A percentile compares a stretch with the other conserved stretches of the same genome.
phyloP scores from a whole-genome alignment of 768 basidiomycete genomes.

The Xanthoconium stramineum region DNA sequence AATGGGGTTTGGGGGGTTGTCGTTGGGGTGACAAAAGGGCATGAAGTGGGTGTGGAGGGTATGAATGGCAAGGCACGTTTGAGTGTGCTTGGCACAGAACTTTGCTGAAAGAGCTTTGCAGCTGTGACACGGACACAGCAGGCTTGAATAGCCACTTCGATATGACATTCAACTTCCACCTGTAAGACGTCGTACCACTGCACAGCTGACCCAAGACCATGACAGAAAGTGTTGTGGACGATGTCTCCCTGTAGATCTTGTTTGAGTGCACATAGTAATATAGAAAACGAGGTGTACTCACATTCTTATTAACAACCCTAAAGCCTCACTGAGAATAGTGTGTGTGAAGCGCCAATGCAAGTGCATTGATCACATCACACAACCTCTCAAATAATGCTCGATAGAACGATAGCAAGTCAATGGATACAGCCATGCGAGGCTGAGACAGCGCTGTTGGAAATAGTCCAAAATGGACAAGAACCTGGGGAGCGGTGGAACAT shows the following conservation, averaged over 20 bases:
- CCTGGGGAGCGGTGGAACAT: background rate
- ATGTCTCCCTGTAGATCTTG: background rate
- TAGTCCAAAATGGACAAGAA: background rate
- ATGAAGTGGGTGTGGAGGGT: background rate
- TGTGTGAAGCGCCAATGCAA: background rate
- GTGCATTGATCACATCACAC: background rate
- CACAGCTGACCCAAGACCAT: background rate
- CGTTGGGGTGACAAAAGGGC: background rate
- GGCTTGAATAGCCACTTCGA: background rate
- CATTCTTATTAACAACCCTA: background rate
- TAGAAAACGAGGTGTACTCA: background rate
- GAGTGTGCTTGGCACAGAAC: background rate
- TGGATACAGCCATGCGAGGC: background rate
- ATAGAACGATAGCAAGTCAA: background rate
- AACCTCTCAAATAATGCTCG: background rate
- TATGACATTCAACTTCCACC: background rate
- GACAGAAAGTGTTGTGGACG: background rate
- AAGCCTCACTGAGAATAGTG: background rate
- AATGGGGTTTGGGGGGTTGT: background rate
- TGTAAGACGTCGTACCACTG: background rate
- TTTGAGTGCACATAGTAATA: no score
- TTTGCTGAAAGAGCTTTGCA: background rate
- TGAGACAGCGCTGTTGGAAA: background rate
- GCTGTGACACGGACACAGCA: background rate
- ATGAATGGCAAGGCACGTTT: no score